A percentile compares a stretch with the other conserved stretches of the same genome.
Conservation (phyloP, 257 asterid genomes). For the Solanum tacnaense region DNA sequence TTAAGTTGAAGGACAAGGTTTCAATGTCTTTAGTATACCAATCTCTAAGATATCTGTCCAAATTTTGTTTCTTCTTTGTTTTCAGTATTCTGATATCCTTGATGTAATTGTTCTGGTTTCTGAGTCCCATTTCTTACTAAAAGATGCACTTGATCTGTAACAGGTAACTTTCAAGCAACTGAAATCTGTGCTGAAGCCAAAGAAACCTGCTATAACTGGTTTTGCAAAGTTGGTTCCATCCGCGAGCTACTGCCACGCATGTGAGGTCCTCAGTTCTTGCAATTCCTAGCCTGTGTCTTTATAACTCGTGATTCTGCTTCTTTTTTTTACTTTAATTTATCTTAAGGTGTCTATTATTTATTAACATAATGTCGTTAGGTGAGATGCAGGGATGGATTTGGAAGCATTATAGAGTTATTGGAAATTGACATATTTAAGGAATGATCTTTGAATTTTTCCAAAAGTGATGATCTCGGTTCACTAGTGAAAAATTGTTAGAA, state of each 20-base stretch:
- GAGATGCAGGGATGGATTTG: neutral
- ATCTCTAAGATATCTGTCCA: neutral
- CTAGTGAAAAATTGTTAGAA: neutral
- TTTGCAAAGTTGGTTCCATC: constrained; percentile 66
- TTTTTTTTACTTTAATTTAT: neutral
- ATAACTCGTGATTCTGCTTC: neutral
- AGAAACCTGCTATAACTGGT: constrained; percentile 92
- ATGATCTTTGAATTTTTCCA: neutral
- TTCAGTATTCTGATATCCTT: constrained; percentile 10
- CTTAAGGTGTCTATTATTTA: neutral
- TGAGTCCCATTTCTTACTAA: neutral
- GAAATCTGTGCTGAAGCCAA: constrained; percentile 63
- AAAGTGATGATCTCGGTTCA: neutral
- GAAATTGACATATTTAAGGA: neutral
- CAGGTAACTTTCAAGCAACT: constrained; percentile 51
- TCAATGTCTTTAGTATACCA: neutral
- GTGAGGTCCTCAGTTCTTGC: constrained; percentile 34
- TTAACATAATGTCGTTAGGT: neutral
- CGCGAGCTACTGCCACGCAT: constrained; percentile 85
- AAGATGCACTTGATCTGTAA: constrained; percentile 9
- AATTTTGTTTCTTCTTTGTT: neutral
- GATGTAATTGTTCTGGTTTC: neutral
- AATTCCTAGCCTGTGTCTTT: neutral
- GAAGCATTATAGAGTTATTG: neutral
- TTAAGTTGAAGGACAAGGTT: neutral